Base-by-base conservation (phyloP, 192 early-diverging fungal species). In the Entomortierella beljakovae region DNA sequence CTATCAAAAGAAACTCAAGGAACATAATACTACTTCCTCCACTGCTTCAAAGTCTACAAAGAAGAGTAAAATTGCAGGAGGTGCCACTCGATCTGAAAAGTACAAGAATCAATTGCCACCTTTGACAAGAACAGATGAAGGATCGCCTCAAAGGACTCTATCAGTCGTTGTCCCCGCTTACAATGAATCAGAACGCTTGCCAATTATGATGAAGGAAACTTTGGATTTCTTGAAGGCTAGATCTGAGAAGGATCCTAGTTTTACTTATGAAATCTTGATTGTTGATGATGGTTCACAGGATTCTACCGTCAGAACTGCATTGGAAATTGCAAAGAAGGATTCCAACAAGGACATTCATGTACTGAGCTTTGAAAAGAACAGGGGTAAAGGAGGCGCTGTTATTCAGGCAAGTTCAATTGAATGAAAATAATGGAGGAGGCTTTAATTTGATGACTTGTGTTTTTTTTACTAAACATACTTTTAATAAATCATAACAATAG, bases 301-400 rank as follows among this genome's bases (percentile, higher is more conserved):
- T 80, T 73, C 73, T 28, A 99, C 96, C 3, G 69, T 88, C 0
- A 72, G 89, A 20, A 82, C 91, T 18, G 93, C 94, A 0, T 72
- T 91, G 16, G 80, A 90, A 20, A 86, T 88, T 84, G 90, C 93
- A 7, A 87, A 88, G 34, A 69, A 84, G 61, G 76, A 90, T 64
- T 29, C 51, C 2, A 60, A 86, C 1, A 57, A 81, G 22, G 91
- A 94, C 69, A 81, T 97, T 48, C 87, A 90, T 31, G 91, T 94
- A 6, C 59, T 98, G 50, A 89, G 81, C 43, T 85, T 96, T 56
- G 90, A 92, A 49, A 89, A 85, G 65, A 98, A 98, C 83, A 83
- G 95, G 37, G 95, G 95, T 38, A 98, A 98, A 77, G 97, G 97
- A 59, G 97, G 95, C 0, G 95, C 97, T 22, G 95, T 98, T 33